Evolutionary conservation across 768 basidiomycete species (phyloP), one percentile per base, ranked within the genome.

Genomic region (Lactarius hatsudake): DNA sequence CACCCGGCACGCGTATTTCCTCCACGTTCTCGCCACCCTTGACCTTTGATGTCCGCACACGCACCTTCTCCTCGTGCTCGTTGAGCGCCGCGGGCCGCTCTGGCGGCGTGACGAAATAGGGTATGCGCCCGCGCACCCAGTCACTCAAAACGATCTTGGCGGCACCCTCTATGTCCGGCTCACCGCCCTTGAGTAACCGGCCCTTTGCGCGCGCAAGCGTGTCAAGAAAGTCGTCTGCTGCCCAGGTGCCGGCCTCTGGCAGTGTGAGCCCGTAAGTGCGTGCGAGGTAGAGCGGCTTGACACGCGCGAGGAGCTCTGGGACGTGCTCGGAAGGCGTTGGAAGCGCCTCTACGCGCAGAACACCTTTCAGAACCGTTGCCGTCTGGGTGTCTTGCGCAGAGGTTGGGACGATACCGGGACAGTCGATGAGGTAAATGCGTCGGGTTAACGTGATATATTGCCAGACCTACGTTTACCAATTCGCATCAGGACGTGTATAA

Each of bases 361-460:
- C 96, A 23, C 96, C 97, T 78, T 99, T 99, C 66, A 99, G 85
- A 28, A 98, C 97, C 5, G 89, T 97, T 18, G 87, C 86, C 0
- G 94, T 93, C 74, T 96, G 89, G 2, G 91, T 86, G 77, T 98
- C 96, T 69, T 91, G 84, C 2, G 94, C 91, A 28, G 94, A 96
- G 20, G 94, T 89, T 2, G 96, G 96, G 1, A 98, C 97, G 77
- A 98, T 93, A 59, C 97, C 97, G 34, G 97, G 97, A 76, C 97
- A 99, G 79, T 99, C 97, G 80, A 99, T 98, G 72, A 99, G 89
- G 81, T 98, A 99, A 75, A 99, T 99, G 62, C 92, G 86, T 69
- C 90, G 87, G 67, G 96, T 99, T 51, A 99, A 81, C 34, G 94
- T 96, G 80, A 99, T 98, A 78, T 99, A 99, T 84, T 99, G 96